Percentiles rank a stretch among this genome's conserved stretches.
Conservation (phyloP, 352 stramenopile species). For the Phytophthora sp. region DNA sequence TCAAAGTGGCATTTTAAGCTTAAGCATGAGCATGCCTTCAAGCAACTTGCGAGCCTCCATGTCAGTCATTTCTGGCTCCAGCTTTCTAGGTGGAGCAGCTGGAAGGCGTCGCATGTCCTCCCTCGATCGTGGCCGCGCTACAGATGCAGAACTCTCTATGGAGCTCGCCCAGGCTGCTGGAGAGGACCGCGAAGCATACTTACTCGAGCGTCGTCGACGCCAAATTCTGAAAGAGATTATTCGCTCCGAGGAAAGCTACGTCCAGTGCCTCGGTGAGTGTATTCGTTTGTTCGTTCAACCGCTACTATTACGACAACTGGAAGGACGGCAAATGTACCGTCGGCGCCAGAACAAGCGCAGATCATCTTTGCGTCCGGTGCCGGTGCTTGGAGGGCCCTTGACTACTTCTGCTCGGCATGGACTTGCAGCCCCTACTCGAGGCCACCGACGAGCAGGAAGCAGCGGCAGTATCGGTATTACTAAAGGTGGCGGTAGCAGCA, state of each 20-base stretch:
- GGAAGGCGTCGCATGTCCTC: constrained; percentile 38
- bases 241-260: constrained; percentile 85
- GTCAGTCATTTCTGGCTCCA: constrained; percentile 23
- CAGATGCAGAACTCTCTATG: constrained; percentile 40
- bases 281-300: constrained; percentile 87
- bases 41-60: constrained; percentile 30
- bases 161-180: constrained; percentile 30
- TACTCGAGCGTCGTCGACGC: constrained; percentile 65
- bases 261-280: constrained; percentile 82
- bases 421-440: constrained; percentile 1
- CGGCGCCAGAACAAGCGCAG: constrained; percentile 71
- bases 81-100: constrained; percentile 5
- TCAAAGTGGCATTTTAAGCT: constrained; percentile 44
- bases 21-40: constrained; percentile 33
- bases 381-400: constrained; percentile 39
- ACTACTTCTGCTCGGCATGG: constrained; percentile 19
- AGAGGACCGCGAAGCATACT: constrained; percentile 54
- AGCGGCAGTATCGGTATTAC: constrained; percentile 42
- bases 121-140: constrained; percentile 32
- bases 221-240: constrained; percentile 88
- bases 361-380: constrained; percentile 54
- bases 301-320: constrained; percentile 76
- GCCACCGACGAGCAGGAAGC: constrained; percentile 34
- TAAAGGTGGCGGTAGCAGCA: constrained; percentile 48
- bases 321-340: constrained; percentile 73